phyloP scores from a whole-genome alignment of 1,139 yeast species.

The Yamadazyma aaseri region DNA sequence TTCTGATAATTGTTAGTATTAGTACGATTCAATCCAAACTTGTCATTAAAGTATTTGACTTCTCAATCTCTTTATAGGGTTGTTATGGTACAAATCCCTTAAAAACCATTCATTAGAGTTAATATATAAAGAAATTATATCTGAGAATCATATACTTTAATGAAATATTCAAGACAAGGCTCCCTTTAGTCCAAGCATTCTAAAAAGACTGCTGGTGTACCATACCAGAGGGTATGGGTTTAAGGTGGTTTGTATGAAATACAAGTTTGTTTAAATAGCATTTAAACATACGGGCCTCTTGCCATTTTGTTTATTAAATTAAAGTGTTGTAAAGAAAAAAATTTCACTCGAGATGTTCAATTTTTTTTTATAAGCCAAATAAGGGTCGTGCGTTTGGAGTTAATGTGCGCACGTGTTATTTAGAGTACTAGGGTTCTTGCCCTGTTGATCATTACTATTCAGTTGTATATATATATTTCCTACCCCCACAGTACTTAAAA shows the following conservation, averaged over 20 bases:
- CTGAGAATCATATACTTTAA: conserved; percentile 4
- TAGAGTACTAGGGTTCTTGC: conserved; percentile 3
- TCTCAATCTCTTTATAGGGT: neutral
- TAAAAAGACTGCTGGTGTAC: conserved; percentile 11
- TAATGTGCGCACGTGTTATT: neutral
- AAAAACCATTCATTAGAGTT: neutral
- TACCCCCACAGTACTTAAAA: conserved; percentile 17
- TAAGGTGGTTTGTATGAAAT: conserved; percentile 6
- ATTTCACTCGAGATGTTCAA: too few species aligned
- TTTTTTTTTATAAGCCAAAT: neutral
- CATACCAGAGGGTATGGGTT: conserved; percentile 12
- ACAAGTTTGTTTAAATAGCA: conserved; percentile 7
- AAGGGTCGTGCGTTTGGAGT: too few species aligned
- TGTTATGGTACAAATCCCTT: conserved; percentile 1
- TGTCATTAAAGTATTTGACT: conserved; percentile 1
- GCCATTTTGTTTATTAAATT: conserved; percentile 57
- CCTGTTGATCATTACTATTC: neutral
- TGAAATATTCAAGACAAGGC: conserved; percentile 30
- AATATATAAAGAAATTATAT: neutral
- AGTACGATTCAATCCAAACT: conserved; percentile 1
- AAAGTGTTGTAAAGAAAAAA: conserved; percentile 4
- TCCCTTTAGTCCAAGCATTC: conserved; percentile 22
- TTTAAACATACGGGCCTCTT: conserved; percentile 84
- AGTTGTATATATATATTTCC: conserved; percentile 1
- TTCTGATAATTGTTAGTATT: conserved; percentile 54